Evolutionary conservation across 306 rosid species (phyloP), one percentile per base, ranked within the genome.

Genomic region (Acacia crassicarpa): DNA sequence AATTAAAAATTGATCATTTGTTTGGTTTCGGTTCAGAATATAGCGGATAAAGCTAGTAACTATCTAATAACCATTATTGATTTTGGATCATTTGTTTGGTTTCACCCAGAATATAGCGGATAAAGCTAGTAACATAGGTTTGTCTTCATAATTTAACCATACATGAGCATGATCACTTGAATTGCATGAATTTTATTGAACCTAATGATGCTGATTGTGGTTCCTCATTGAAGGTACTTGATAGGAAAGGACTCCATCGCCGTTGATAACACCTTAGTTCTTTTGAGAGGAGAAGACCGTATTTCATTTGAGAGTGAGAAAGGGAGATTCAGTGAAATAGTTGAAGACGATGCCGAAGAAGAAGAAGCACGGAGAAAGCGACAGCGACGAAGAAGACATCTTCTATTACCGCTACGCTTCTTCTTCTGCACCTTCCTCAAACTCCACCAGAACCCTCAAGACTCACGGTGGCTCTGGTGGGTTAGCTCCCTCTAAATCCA

Each of bases 401-500:
- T 91, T 95, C 89, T 95, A 83, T 82, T 87, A 91, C 75, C 97
- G 98, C 63, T 95, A 75, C 44, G 73, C 91, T 33, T 90, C 93
- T 1, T 71, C 85, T 46, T 67, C 84, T 12, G 82, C 68, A 7
- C 23, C 79, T 11, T 30, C 87, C 13, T 49, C 86, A 3, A 75
- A 66, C 41, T 17, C 86, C 67, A 38, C 78, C 40, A 19, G 62
- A 79, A 25, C 77, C 59, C 81, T 17, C 33, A 66, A 74, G 0
- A 33, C 17, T 30, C 4, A 35, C 4, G 54, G 81, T 9, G 83
- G 89, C 9, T 81, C 83, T 0, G 87, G 86, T 0, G 90, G 88
- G 11, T 83, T 95, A 67, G 98, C 97, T 0, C 98, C 98, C 0
- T 95, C 98, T 1, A 95, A 95, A 80, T 95, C 97, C 9, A 93